Conservation (phyloP, 768 basidiomycete genomes). For the Mycena metata region DNA sequence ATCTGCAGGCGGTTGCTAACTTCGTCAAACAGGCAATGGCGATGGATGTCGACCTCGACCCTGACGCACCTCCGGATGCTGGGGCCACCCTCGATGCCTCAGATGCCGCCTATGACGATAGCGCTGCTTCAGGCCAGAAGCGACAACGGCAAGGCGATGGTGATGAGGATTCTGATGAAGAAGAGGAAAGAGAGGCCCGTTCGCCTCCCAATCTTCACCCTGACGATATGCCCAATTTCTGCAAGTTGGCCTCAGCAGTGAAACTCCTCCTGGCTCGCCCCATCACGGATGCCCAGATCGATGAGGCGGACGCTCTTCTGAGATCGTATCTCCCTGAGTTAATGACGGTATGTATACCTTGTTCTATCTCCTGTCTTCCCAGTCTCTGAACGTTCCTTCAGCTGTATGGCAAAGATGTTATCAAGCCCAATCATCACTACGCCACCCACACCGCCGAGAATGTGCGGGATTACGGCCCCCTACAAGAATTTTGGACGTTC, state of each 20-base stretch:
- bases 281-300: slow-evolving; percentile 30
- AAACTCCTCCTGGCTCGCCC: slow-evolving; percentile 30
- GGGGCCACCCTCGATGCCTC: not conserved
- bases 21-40: not conserved
- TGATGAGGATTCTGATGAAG: slow-evolving; percentile 3
- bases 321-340: slow-evolving; percentile 41
- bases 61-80: not conserved
- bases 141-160: not conserved
- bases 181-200: not conserved
- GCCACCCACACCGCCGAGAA: slow-evolving; percentile 45
- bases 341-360: slow-evolving; percentile 9
- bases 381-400: slow-evolving; percentile 29
- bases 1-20: no score
- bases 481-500: slow-evolving; percentile 3
- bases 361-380: no score
- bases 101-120: not conserved
- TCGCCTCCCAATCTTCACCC: slow-evolving; percentile 29
- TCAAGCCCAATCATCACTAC: slow-evolving; percentile 56
- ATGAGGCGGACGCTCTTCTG: slow-evolving; percentile 36
- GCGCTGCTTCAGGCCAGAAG: not conserved
- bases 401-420: slow-evolving; percentile 47
- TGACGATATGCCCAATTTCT: slow-evolving; percentile 40
- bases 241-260: slow-evolving; percentile 39
- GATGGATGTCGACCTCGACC: not conserved
- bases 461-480: slow-evolving; percentile 19